phyloP scores from a whole-genome alignment of 2,329 filamentous ascomycete genomes.

The Xylariaceae sp. region DNA sequence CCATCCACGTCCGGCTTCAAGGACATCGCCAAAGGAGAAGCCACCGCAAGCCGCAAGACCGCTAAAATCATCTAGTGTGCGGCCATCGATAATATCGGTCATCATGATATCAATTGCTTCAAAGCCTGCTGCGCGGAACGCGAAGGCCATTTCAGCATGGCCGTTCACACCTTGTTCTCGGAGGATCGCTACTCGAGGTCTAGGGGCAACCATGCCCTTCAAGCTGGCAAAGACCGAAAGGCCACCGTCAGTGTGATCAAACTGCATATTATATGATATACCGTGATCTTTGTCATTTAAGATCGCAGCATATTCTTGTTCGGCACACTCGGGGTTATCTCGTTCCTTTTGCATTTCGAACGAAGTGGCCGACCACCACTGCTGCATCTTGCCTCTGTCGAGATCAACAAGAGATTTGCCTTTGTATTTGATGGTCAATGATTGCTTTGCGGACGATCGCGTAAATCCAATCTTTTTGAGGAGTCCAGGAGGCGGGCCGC shows the following conservation, averaged over 20 bases:
- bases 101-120: conserved; percentile 92
- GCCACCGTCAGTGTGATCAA: conserved; percentile 71
- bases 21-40: conserved; percentile 80
- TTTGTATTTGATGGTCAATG: conserved; percentile 70
- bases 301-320: conserved; percentile 75
- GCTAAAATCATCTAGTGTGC: conserved; percentile 76
- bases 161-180: conserved; percentile 95
- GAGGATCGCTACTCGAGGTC: conserved; percentile 73
- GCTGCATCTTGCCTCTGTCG: conserved; percentile 69
- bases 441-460: conserved; percentile 64
- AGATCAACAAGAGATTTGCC: conserved; percentile 65
- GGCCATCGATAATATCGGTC: conserved; percentile 80
- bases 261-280: conserved; percentile 77
- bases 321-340: conserved; percentile 83
- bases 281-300: conserved; percentile 74
- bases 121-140: conserved; percentile 88
- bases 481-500: conserved; percentile 74
- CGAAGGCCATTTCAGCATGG: conserved; percentile 93
- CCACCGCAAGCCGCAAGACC: conserved; percentile 94
- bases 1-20: conserved; percentile 96
- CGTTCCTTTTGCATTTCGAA: conserved; percentile 86
- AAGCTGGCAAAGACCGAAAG: conserved; percentile 64
- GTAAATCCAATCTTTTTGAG: conserved; percentile 82
- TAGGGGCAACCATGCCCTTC: conserved; percentile 52
- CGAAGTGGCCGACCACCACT: conserved; percentile 84